Conservation (phyloP, 805 yeast genomes). For the Pichia cabralensis region DNA sequence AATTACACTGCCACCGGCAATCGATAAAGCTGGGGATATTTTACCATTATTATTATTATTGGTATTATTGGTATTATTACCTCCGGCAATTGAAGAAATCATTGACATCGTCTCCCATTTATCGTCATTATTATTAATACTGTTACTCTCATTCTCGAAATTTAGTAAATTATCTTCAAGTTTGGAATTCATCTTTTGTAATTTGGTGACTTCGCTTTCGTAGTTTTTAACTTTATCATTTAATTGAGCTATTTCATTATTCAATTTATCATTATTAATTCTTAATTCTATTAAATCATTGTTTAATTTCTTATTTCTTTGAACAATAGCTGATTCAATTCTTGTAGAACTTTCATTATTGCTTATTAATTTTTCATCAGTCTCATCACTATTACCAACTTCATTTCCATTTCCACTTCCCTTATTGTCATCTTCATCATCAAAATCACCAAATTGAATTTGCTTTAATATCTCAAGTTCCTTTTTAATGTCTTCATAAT, state of each 20-base stretch:
- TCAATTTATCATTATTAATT: conserved; percentile 42
- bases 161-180: conserved; percentile 67
- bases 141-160: conserved; percentile 31
- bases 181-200: conserved; percentile 41
- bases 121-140: conserved; percentile 28
- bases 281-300: conserved; percentile 60
- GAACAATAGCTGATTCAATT: conserved; percentile 34
- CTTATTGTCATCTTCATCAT: conserved; percentile 23
- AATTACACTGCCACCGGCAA: conserved; percentile 29
- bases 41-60: conserved; percentile 23
- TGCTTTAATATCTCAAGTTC: conserved; percentile 66
- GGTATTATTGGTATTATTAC: not conserved
- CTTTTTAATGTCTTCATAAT: conserved; percentile 72
- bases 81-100: conserved; percentile 44
- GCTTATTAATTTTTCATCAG: too few relatives aligned
- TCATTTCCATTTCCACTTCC: too few relatives aligned
- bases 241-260: conserved; percentile 31
- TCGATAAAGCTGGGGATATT: conserved; percentile 44
- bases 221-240: conserved; percentile 28
- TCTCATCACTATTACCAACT: conserved; percentile 19
- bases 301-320: conserved; percentile 64
- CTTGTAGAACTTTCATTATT: conserved; percentile 36
- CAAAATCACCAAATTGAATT: conserved; percentile 56
- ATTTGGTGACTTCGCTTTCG: conserved; percentile 29
- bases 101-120: conserved; percentile 56